These are phyloP conservation scores for Penicillium steckii DNA, from an alignment of 495 filamentous ascomycete species.

Conservation along the genomic window DNA sequence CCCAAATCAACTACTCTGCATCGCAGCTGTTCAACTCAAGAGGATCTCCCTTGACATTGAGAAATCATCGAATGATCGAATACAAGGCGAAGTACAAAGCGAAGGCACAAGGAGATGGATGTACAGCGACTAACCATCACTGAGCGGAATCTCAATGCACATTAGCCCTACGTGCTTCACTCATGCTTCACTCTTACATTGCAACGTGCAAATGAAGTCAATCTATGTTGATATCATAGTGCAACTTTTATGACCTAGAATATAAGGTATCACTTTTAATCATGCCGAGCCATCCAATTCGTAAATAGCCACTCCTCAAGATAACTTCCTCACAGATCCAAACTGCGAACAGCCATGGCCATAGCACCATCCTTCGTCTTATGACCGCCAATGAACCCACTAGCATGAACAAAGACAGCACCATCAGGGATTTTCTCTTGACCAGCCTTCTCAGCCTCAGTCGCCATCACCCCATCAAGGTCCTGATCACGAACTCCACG, in stretches of 20 bases:
- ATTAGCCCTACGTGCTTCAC: no score
- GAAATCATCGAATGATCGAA: no score
- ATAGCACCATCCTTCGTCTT: conserved; percentile 85
- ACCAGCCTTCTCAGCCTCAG: conserved; percentile 48
- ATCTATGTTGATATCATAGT: conserved; percentile 1
- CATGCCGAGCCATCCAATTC: conserved; percentile 5
- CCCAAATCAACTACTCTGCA: no score
- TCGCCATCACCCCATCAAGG: conserved; percentile 69
- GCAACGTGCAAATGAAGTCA: not conserved
- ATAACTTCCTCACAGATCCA: conserved; percentile 47
- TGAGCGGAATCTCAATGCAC: no score
- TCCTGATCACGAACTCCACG: conserved; percentile 83
- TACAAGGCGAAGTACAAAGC: no score
- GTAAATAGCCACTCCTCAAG: not conserved
- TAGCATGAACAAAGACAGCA: conserved; percentile 88
- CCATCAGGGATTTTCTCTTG: conserved; percentile 52
- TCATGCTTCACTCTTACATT: no score
- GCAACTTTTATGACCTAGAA: not conserved
- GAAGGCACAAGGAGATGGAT: no score
- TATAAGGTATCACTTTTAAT: conserved; percentile 14
- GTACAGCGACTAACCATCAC: no score
- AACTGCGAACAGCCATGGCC: conserved; percentile 78
- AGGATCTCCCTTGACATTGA: no score
- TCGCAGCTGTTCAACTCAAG: no score
- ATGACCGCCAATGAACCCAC: conserved; percentile 95